Base-by-base conservation (phyloP, 805 yeast genomes). In the Nakazawaea molendinolei region DNA sequence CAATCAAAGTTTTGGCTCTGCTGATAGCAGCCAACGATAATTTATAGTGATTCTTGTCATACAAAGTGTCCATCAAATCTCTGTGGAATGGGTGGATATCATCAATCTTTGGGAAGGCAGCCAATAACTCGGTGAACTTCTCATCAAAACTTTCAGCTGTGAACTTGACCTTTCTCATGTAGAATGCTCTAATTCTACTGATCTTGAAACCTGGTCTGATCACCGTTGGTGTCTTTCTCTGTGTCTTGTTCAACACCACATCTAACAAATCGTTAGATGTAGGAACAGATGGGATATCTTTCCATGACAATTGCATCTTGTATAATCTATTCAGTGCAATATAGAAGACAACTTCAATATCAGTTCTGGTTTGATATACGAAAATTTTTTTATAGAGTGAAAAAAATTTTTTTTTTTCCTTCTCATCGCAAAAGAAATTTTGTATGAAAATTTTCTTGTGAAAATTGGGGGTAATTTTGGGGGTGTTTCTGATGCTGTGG, bases 141-240 rank as follows among this genome's bases (percentile, higher is more conserved):
- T 92, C 98, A 43, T 76, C 71, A 56, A 92, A 92, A 14, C 98
- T 97, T 56, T 92, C 98, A 36, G 95, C 85, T 9, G 99, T 92
- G 60, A 76, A 92, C 53, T 84, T 85, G 43, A 92, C 99, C 57
- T 92, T 92, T 69, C 99, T 79, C 97, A 92, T 90, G 65, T 92
- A 92, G 55, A 92, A 92, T 9, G 96, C 86, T 50, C 98, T 74
- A 53, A 92, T 92, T 71, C 99, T 86, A 52, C 92, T 82, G 59
- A 92, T 90, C 57, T 85, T 82, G 70, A 89, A 92, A 40, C 97
- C 97, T 14, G 95, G 84, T 60, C 98, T 80, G 49, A 92, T 84
- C 39, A 92, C 97, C n/a, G 98, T 92, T 41, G 98, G 98, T 5
- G 98, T 92, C 66, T 92, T 92, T 67, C 99, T 79, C 68, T 92